phyloP scores from a whole-genome alignment of 352 stramenopile genomes.

The Globisporangium irregulare region DNA sequence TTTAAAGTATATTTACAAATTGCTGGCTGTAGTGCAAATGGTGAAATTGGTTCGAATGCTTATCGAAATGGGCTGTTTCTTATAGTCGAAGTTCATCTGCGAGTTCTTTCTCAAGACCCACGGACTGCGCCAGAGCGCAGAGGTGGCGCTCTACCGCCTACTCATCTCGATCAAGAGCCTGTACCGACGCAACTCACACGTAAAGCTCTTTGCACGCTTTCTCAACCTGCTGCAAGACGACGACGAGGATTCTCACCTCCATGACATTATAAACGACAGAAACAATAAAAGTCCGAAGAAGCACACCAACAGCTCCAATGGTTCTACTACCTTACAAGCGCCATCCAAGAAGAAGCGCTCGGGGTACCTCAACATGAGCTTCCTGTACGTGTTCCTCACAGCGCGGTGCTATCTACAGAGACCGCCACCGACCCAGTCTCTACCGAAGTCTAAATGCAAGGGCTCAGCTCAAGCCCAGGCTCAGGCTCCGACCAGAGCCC shows the following conservation, averaged over 20 bases:
- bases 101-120: constrained; percentile 76
- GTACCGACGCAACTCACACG: constrained; percentile 43
- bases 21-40: too few relatives aligned
- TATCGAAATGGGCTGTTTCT: neutral
- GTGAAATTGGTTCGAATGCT: neutral
- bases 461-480: neutral
- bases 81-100: constrained; percentile 60
- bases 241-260: neutral
- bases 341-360: constrained; percentile 24
- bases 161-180: constrained; percentile 65
- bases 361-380: constrained; percentile 51
- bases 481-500: neutral
- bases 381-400: constrained; percentile 65
- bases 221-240: constrained; percentile 36
- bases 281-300: too few relatives aligned
- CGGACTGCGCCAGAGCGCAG: constrained; percentile 53
- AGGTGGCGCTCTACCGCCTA: constrained; percentile 67
- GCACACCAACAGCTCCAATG: neutral
- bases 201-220: constrained; percentile 71
- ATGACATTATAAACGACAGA: neutral
- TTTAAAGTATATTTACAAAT: too few relatives aligned
- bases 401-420: constrained; percentile 44
- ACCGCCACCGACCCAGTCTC: constrained; percentile 17
- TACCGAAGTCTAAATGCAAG: constrained; percentile 14
- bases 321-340: neutral